Conservation (phyloP, 2,329 filamentous ascomycete genomes). For the Claviceps maximensis region DNA sequence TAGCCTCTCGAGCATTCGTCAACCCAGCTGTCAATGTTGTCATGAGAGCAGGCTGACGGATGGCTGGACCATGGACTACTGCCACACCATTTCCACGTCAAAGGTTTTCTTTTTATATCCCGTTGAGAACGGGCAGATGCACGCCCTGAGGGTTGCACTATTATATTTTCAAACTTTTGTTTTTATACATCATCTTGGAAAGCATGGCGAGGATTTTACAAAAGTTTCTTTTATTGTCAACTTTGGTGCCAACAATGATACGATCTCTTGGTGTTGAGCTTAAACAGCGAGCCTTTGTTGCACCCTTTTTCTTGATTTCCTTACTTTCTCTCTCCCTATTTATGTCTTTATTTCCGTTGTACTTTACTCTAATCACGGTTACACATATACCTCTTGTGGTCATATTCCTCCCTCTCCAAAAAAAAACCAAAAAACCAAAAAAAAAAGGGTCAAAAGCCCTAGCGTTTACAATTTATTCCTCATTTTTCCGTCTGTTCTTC, state of each 20-base stretch:
- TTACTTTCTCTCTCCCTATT: background rate
- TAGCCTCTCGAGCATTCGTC: constrained; percentile 49
- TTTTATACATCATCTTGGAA: constrained; percentile 18
- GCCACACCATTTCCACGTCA: background rate
- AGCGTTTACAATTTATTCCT: too few relatives aligned
- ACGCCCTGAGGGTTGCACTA: too few relatives aligned
- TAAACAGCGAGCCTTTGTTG: constrained; percentile 1
- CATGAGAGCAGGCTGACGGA: constrained; percentile 10
- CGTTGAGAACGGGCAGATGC: too few relatives aligned
- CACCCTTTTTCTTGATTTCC: background rate
- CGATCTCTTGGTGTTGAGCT: constrained; percentile 14
- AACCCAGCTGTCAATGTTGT: constrained; percentile 37
- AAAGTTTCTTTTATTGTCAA: constrained; percentile 9
- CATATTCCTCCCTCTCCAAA: too few relatives aligned
- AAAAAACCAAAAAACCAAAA: too few relatives aligned
- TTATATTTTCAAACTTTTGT: constrained; percentile 6
- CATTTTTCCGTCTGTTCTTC: too few relatives aligned
- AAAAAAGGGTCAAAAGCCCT: too few relatives aligned
- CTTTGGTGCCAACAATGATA: constrained; percentile 3
- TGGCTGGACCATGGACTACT: background rate
- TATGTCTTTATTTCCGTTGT: background rate
- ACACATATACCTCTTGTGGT: background rate
- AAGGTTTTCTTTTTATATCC: background rate
- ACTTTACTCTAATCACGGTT: background rate
- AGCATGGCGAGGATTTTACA: constrained; percentile 19